phyloP scores from a whole-genome alignment of 305 asterid species.

The Fraxinus floribunda region DNA sequence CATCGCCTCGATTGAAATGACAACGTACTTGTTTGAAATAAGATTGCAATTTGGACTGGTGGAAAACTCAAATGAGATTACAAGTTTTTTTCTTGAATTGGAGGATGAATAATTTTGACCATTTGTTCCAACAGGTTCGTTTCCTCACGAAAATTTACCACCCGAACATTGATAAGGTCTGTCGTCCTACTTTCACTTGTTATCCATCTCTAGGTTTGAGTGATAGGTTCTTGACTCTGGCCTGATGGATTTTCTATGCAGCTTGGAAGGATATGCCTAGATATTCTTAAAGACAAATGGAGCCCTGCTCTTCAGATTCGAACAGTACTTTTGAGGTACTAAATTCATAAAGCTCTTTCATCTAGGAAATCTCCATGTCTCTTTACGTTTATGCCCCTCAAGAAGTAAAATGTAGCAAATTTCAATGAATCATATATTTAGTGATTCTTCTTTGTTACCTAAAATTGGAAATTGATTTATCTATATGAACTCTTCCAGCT shows the following conservation, averaged over 20 bases:
- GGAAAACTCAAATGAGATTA: neutral
- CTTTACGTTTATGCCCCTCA: neutral
- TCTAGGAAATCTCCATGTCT: neutral
- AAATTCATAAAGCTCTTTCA: slow-evolving; percentile 2
- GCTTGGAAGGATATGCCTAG: slow-evolving; percentile 98
- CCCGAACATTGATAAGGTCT: slow-evolving; percentile 94
- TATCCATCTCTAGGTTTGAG: neutral
- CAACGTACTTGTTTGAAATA: neutral
- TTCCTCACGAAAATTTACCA: slow-evolving; percentile 97
- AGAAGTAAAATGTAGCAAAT: slow-evolving; percentile 17
- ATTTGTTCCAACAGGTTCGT: slow-evolving; percentile 66
- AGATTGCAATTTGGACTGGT: neutral
- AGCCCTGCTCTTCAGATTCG: slow-evolving; percentile 98
- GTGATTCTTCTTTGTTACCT: neutral
- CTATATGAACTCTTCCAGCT: neutral
- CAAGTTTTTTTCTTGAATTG: neutral
- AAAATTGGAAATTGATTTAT: neutral
- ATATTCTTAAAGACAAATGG: slow-evolving; percentile 97
- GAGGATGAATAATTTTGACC: slow-evolving; percentile 22
- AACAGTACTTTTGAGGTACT: slow-evolving; percentile 87
- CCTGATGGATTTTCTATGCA: slow-evolving; percentile 30
- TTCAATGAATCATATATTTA: neutral
- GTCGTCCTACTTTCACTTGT: slow-evolving; percentile 24
- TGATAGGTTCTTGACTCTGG: neutral
- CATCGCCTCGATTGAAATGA: neutral